A percentile compares a stretch with the other conserved stretches of the same genome.
Conservation (phyloP, 2,329 filamentous ascomycete genomes). For the Polychaeton citri region DNA sequence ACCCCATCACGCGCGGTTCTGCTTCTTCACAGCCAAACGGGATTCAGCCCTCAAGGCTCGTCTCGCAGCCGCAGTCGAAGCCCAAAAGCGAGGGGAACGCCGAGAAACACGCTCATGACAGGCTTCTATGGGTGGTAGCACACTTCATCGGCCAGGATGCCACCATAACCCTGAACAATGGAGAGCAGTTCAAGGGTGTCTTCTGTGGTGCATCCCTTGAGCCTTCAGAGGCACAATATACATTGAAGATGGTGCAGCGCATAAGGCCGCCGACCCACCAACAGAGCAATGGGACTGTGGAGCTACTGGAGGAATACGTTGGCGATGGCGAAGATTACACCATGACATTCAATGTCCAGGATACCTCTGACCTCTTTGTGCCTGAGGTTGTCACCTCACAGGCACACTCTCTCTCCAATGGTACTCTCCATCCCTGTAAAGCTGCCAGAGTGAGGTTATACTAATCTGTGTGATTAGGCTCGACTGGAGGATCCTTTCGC, state of each 20-base stretch:
- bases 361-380: constrained; percentile 44
- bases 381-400: constrained; percentile 40
- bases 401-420: constrained; percentile 42
- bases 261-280: constrained; percentile 25
- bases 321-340: constrained; percentile 34
- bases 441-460: background rate
- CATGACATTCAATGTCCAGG: constrained; percentile 50
- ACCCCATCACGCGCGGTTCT: constrained; percentile 44
- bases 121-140: constrained; percentile 44
- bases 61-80: constrained; percentile 9
- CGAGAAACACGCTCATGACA: constrained; percentile 47
- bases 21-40: constrained; percentile 40
- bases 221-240: constrained; percentile 37
- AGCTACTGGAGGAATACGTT: constrained; percentile 28
- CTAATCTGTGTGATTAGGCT: constrained; percentile 34
- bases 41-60: constrained; percentile 18
- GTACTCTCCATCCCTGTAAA: constrained; percentile 25
- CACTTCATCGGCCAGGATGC: constrained; percentile 45
- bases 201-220: constrained; percentile 44
- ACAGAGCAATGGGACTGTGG: constrained; percentile 33
- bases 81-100: constrained; percentile 35
- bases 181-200: constrained; percentile 48
- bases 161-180: constrained; percentile 44
- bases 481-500: constrained; percentile 53
- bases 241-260: constrained; percentile 54